These are phyloP conservation scores for Melaleuca quinquenervia DNA, from an alignment of 345 rosid species.

Conservation along the genomic window DNA sequence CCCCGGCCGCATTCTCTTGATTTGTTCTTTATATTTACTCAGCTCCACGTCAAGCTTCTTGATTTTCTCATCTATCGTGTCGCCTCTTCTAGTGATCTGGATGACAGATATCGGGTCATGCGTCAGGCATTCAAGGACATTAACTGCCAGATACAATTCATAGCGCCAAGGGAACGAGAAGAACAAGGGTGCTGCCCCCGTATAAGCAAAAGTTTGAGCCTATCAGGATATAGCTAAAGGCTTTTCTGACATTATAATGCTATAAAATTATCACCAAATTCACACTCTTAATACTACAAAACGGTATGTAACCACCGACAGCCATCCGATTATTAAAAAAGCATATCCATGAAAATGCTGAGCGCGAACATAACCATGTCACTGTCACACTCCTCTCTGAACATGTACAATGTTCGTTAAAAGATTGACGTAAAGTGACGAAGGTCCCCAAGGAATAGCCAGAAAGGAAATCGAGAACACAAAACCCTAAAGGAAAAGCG, in stretches of 20 bases:
- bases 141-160: slow-evolving; percentile 8
- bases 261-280: no score
- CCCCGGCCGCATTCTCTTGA: slow-evolving; percentile 85
- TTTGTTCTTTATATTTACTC: slow-evolving; percentile 64
- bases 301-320: neutral
- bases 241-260: no score
- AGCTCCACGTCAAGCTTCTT: slow-evolving; percentile 35
- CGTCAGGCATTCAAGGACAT: neutral
- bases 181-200: neutral
- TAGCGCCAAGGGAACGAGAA: neutral
- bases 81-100: slow-evolving; percentile 37
- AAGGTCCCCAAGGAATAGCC: neutral
- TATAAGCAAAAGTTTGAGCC: no score
- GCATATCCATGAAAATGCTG: neutral
- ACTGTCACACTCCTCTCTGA: neutral
- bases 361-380: neutral
- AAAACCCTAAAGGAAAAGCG: neutral
- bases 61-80: slow-evolving; percentile 35
- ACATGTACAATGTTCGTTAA: neutral
- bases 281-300: no score
- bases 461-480: neutral
- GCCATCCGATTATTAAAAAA: neutral
- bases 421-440: neutral
- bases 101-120: neutral
- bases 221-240: no score